Percentiles rank a stretch among this genome's conserved stretches.
phyloP scores from a whole-genome alignment of 805 yeast genomes.

The Barnettozyma vustinii region DNA sequence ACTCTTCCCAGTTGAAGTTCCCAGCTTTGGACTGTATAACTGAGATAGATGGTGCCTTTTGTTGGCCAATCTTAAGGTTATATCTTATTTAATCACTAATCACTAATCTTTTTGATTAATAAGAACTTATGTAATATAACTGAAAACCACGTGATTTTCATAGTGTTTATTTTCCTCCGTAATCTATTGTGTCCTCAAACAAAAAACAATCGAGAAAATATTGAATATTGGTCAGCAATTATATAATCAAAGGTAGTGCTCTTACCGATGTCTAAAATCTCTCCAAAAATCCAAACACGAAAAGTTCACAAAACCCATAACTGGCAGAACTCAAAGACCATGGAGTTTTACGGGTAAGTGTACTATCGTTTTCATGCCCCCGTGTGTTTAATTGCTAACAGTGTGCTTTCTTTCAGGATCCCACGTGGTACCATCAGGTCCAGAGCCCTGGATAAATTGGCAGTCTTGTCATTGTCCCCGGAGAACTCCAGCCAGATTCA shows the following conservation, averaged over 20 bases:
- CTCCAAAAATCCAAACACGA: neutral
- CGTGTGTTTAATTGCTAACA: neutral
- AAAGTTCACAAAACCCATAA: neutral
- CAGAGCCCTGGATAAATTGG: slow-evolving; percentile 22
- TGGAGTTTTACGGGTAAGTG: slow-evolving; percentile 9
- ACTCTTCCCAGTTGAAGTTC: too few relatives aligned
- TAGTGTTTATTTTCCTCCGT: too few relatives aligned
- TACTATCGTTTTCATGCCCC: neutral
- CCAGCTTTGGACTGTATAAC: too few relatives aligned
- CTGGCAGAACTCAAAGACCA: neutral
- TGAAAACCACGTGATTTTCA: too few relatives aligned
- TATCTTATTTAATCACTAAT: too few relatives aligned
- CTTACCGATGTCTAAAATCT: neutral
- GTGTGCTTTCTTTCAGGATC: slow-evolving; percentile 13
- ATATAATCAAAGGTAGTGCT: neutral
- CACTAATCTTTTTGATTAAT: too few relatives aligned
- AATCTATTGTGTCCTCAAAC: too few relatives aligned
- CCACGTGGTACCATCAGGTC: slow-evolving; percentile 25
- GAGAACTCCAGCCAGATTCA: neutral
- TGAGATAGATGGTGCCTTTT: too few relatives aligned
- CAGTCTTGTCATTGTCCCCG: slow-evolving; percentile 15
- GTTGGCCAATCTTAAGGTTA: too few relatives aligned
- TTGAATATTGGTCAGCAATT: neutral
- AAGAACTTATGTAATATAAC: too few relatives aligned
- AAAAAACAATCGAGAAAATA: too few relatives aligned